Evolutionary conservation across 2,329 filamentous ascomycete species (phyloP).

Genomic region (Colletotrichum sansevieriae): DNA sequence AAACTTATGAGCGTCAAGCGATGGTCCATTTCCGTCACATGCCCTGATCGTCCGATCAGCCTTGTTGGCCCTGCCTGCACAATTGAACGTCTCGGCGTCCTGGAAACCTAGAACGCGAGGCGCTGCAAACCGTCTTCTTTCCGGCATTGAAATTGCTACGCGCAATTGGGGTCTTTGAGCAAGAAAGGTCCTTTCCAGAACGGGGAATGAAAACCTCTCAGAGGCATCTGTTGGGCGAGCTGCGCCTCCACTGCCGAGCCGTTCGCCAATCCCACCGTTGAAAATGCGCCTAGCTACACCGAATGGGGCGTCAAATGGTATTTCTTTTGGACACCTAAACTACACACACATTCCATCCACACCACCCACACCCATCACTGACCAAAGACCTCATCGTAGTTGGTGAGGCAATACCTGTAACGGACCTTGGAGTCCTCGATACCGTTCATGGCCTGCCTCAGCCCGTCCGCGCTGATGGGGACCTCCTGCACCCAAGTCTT

Average conservation of each 20-base stretch:
- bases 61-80: too few relatives aligned
- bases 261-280: background rate
- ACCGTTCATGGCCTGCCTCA: constrained; percentile 76
- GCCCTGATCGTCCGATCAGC: too few relatives aligned
- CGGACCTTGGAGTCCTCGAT: constrained; percentile 78
- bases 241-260: too few relatives aligned
- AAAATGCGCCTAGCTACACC: too few relatives aligned
- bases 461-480: constrained; percentile 78
- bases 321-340: constrained; percentile 22
- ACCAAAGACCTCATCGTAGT: constrained; percentile 77
- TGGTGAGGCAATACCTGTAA: constrained; percentile 82
- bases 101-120: too few relatives aligned
- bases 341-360: constrained; percentile 26
- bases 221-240: background rate
- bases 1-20: too few relatives aligned
- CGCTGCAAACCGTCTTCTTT: too few relatives aligned
- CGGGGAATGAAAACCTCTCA: background rate
- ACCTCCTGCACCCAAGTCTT: constrained; percentile 80
- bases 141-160: too few relatives aligned
- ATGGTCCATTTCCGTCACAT: too few relatives aligned
- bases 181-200: background rate
- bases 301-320: constrained; percentile 23
- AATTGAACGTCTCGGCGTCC: too few relatives aligned
- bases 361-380: constrained; percentile 47
- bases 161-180: too few relatives aligned